phyloP scores from a whole-genome alignment of 805 yeast genomes.

The Candida verbasci region DNA sequence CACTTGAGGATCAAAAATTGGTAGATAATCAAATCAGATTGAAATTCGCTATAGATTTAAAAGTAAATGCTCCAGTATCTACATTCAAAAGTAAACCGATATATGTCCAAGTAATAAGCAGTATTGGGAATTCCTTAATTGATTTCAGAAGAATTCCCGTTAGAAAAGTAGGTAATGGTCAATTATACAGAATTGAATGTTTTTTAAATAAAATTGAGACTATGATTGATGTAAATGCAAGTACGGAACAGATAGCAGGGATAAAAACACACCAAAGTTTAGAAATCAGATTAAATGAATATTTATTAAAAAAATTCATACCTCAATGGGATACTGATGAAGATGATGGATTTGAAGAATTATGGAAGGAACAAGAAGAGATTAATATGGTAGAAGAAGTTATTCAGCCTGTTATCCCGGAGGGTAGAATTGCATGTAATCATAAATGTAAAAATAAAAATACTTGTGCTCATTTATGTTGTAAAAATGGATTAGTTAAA shows the following conservation, averaged over 20 bases:
- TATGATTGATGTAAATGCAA: slow-evolving; percentile 21
- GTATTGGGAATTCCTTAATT: slow-evolving; percentile 22
- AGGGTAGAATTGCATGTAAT: slow-evolving; percentile 35
- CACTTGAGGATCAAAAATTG: slow-evolving; percentile 1
- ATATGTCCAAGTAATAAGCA: slow-evolving; percentile 25
- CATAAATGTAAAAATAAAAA: slow-evolving; percentile 39
- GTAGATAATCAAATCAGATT: neutral
- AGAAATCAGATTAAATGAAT: neutral
- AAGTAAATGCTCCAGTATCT: slow-evolving; percentile 7
- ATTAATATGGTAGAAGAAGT: neutral
- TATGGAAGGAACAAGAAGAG: slow-evolving; percentile 2
- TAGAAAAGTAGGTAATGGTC: slow-evolving; percentile 16
- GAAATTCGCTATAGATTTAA: slow-evolving; percentile 2
- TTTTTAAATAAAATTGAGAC: slow-evolving; percentile 14
- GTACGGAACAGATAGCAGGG: slow-evolving; percentile 39
- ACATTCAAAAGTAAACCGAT: slow-evolving; percentile 31
- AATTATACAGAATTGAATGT: slow-evolving; percentile 22
- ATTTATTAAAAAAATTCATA: neutral
- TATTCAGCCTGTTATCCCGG: slow-evolving; percentile 9
- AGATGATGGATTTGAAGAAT: slow-evolving; percentile 2
- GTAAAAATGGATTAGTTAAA: slow-evolving; percentile 36
- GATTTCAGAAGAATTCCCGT: slow-evolving; percentile 41
- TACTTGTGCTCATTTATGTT: slow-evolving; percentile 44
- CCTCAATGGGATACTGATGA: slow-evolving; percentile 2
- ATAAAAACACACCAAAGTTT: slow-evolving; percentile 9